Evolutionary conservation across 2,329 filamentous ascomycete species (phyloP).

Genomic region (Anthostomella pinea): DNA sequence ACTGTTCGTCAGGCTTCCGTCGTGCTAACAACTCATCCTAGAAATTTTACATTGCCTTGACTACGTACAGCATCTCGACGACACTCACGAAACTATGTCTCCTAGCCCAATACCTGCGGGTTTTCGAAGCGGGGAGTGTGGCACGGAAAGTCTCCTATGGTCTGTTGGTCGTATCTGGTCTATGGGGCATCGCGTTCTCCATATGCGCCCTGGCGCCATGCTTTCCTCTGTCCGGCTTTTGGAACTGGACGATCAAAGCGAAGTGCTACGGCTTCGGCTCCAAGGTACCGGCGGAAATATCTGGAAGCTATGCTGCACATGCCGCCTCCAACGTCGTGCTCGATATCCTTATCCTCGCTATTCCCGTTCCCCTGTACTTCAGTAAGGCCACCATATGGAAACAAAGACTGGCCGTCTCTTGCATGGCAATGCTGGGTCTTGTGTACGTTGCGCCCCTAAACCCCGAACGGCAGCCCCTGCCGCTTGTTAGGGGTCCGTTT

Average conservation of each 20-base stretch:
- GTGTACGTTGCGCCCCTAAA: no score
- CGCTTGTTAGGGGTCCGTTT: no score
- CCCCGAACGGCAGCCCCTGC: no score
- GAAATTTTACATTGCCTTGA: constrained; percentile 34
- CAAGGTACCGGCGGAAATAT: constrained; percentile 20
- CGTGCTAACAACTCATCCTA: constrained; percentile 14
- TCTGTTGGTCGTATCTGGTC: constrained; percentile 22
- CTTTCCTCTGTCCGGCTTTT: constrained; percentile 31
- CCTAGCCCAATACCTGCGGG: constrained; percentile 36
- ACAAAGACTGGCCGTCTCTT: constrained; percentile 29
- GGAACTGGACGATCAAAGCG: constrained; percentile 21
- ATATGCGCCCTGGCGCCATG: constrained; percentile 32
- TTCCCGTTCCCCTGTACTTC: constrained; percentile 31
- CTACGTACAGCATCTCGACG: constrained; percentile 32
- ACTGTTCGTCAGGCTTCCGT: no score
- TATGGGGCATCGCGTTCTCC: constrained; percentile 32
- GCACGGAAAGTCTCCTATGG: constrained; percentile 22
- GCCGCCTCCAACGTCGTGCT: constrained; percentile 31
- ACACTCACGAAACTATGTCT: constrained; percentile 38
- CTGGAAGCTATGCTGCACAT: constrained; percentile 29
- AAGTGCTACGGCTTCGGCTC: constrained; percentile 34
- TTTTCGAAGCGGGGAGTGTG: constrained; percentile 27
- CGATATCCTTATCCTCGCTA: constrained; percentile 31
- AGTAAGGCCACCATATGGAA: constrained; percentile 23
- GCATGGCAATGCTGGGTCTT: constrained; percentile 31